Percentiles rank a stretch among this genome's conserved stretches.
phyloP scores from a whole-genome alignment of 1,139 yeast genomes.

The Nakaseomyces kungkrabaensis region DNA sequence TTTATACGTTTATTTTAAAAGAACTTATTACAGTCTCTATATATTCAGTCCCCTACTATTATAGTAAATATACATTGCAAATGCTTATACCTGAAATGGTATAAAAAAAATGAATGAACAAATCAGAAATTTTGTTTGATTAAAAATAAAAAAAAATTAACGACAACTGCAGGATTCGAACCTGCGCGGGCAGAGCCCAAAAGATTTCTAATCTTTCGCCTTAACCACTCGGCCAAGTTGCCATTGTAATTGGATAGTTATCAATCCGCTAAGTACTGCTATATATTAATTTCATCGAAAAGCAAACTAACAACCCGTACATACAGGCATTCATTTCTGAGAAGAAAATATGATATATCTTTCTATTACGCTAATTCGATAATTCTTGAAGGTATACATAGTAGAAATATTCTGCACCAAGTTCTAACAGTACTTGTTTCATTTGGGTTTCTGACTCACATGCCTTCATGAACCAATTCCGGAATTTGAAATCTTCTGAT shows the following conservation, averaged over 20 bases:
- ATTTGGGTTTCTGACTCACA: constrained; percentile 19
- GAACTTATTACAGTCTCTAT: no score
- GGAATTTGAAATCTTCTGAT: constrained; percentile 26
- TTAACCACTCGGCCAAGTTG: constrained; percentile 47
- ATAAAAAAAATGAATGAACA: neutral
- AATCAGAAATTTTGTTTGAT: neutral
- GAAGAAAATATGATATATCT: no score
- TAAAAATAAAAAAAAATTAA: constrained; percentile 9
- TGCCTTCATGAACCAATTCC: constrained; percentile 27
- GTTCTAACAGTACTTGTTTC: constrained; percentile 11
- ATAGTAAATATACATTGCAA: no score
- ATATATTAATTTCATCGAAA: no score
- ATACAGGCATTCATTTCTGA: neutral
- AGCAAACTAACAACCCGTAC: no score
- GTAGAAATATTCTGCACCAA: constrained; percentile 10
- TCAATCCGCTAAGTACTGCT: neutral
- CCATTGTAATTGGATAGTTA: constrained; percentile 16
- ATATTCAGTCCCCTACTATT: no score
- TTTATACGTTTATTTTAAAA: no score
- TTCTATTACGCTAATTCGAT: neutral
- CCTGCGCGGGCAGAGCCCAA: constrained; percentile 38
- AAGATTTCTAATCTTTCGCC: constrained; percentile 47
- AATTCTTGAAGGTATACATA: constrained; percentile 9
- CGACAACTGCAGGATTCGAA: constrained; percentile 34
- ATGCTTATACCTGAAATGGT: no score